Base-by-base conservation (phyloP, 2,329 filamentous ascomycete genomes). In the Colletotrichum destructivum region DNA sequence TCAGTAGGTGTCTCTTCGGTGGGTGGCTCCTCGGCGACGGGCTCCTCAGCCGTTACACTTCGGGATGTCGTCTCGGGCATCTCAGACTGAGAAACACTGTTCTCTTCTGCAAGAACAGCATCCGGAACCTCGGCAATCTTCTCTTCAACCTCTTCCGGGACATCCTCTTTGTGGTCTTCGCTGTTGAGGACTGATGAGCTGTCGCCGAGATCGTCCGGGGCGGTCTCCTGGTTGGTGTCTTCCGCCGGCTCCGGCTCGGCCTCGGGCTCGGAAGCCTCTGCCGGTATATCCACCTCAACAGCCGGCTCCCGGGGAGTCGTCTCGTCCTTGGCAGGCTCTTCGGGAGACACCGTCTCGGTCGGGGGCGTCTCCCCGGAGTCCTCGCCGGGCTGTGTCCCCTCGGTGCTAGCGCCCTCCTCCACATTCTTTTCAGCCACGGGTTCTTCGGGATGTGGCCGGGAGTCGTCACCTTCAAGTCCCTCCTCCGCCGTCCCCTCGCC, bases 401-500 rank as follows among this genome's bases (percentile, higher is more conserved):
- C 47, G 9, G 31, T 54, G 54, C 59, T 59, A 55, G 16, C 51
- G 40, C 21, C 31, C 44, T 57, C 59, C 69, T 69, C 59, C 44
- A 71, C 47, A 40, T 57, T 69, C 65, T 44, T 71, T 64, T 69
- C 69, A 63, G 69, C 69, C 69, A 69, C 59, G n/a, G 59, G n/a
- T 64, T 69, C 69, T 71, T 69, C 52, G 16, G 21, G 55, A 63
- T 60, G 65, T 71, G 69, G 65, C 65, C 60, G 65, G 69, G 69
- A 69, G 52, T 71, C 60, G 60, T 69, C 69, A 69, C 69, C 69
- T 71, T 62, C 31, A 31, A 46, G 38, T 15, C 7, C 31, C 26
- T 64, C 60, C 2, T 62, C 64, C 21, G 16, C 5, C 8, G 52
- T 9, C 15, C 42, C 26, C 8, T 65, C 42, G 18, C 1, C 15